Base-by-base conservation (phyloP, 2,329 filamentous ascomycete genomes). In the Cadophora malorum region DNA sequence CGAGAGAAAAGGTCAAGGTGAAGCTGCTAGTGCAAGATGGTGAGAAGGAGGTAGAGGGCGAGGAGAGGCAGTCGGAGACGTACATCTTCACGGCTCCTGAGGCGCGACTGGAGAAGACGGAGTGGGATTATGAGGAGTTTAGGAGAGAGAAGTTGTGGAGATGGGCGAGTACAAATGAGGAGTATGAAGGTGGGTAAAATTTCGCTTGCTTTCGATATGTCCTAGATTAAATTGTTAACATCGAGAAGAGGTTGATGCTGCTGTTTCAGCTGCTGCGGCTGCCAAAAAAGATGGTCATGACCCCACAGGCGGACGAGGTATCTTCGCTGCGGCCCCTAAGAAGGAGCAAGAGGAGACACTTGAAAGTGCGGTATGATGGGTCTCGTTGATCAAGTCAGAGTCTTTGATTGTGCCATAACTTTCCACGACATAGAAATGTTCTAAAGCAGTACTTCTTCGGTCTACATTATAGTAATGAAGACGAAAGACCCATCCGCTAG, bases 81-180 rank as follows among this genome's bases (percentile, higher is more conserved):
- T 94, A 94, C 77, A 84, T 94, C 5, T 94, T 86, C 79, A 81
- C 83, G 55, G 78, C 76, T 16, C 70, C 81, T 1, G 78, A 81
- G 19, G 72, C 79, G 0, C 47, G 75, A 0, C 80, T 98, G 21
- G 93, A 97, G 78, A 82, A 86, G 38, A 79, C 82, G 25, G 94
- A 97, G 78, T 98, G 95, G 95, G 92, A 97, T 78, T 96, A 94
- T 80, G 88, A 90, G 59, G 88, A 91, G 70, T 98, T 97, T 77
- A 88, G 90, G 69, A 83, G 84, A 74, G 90, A 96, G 70, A 97
- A 94, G 82, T 82, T 91, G 84, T 76, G 79, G 60, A 81, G 81
- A 84, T 68, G 84, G 82, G 69, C 72, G 28, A 71, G 67, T 62
- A 38, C 63, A n/a, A 73, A 69, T 55, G 64, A 71, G 14, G 74